Evolutionary conservation across 169 alveolate genomes (phyloP), one percentile per base, ranked within the genome.

Genomic region (Besnoitia besnoiti): DNA sequence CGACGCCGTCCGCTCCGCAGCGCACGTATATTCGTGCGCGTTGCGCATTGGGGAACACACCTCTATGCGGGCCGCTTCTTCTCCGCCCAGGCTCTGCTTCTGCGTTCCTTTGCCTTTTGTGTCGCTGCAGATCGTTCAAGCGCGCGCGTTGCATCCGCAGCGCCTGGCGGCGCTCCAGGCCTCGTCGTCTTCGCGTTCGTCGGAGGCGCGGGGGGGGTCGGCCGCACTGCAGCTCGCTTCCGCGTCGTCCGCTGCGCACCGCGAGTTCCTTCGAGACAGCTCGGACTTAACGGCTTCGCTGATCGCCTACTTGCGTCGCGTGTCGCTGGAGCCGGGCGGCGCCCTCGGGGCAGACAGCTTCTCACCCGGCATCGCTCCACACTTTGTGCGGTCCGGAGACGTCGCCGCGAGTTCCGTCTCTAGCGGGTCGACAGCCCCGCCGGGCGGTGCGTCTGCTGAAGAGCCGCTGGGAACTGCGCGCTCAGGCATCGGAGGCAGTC

Each of bases 231-330:
- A 30, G 40, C 40, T 5, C 39, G 39, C 46, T 37, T 35, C n/a
- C n/a, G 80, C 59, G 37, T 37, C 87, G 59, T 30, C 59, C 30
- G 3, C 87, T 2, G 30, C 87, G 40, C 40, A 37, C 16, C 33
- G 55, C 10, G 87, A 77, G 33, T 44, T 37, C 59, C 87, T 77
- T 30, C 87, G 87, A 51, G 55, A 42, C 59, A 77, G 87, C 87
- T 21, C 40, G 39, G 87, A 77, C 33, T 21, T 77, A 3, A 77
- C 87, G n/a, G 8, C 55, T 8, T 77, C 87, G 2, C 40, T 77
- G 37, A 35, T 77, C 35, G 8, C 87, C 16, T 77, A 77, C 59
- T 55, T 77, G 37, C 50, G 55, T 1, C 87, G 87, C 39, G 7
- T 55, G 55, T 8, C 50, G 2, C 61, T 42, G 21, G 87, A 77